Evolutionary conservation across 805 yeast species (phyloP).

Genomic region (Kurtzmaniella cleridarum): DNA sequence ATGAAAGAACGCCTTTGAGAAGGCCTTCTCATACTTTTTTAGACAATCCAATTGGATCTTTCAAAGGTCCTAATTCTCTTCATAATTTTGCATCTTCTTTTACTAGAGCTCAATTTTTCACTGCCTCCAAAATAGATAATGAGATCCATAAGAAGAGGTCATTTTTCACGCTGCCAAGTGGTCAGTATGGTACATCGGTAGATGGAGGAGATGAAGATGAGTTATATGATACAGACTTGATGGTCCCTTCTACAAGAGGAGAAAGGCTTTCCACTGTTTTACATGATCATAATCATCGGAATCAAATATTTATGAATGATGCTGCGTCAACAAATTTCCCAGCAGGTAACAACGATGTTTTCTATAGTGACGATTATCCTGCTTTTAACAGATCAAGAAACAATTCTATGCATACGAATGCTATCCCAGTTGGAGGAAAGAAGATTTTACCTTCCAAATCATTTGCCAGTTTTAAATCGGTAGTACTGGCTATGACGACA

Average conservation of each 20-base stretch:
- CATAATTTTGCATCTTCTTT: slow-evolving; percentile 76
- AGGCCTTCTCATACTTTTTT: slow-evolving; percentile 18
- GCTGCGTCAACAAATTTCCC: slow-evolving; percentile 5
- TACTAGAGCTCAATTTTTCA: slow-evolving; percentile 70
- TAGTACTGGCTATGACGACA: slow-evolving; percentile 29
- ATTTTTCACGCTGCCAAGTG: slow-evolving; percentile 35
- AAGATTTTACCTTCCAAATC: slow-evolving; percentile 34
- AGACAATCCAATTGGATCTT: slow-evolving; percentile 46
- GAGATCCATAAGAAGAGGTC: slow-evolving; percentile 58
- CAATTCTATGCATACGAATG: slow-evolving; percentile 15
- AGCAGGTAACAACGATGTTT: slow-evolving; percentile 24
- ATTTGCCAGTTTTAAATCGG: slow-evolving; percentile 38
- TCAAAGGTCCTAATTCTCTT: slow-evolving; percentile 61
- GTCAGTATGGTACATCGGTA: neutral
- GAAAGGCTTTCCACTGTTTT: slow-evolving; percentile 57
- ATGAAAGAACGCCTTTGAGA: slow-evolving; percentile 6
- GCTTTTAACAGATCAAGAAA: slow-evolving; percentile 26
- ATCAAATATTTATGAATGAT: slow-evolving; percentile 16
- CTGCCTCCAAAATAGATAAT: slow-evolving; percentile 43
- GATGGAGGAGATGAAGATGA: slow-evolving; percentile 47
- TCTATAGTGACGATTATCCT: slow-evolving; percentile 32
- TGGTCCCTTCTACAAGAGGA: slow-evolving; percentile 63
- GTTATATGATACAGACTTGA: slow-evolving; percentile 59
- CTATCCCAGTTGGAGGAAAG: slow-evolving; percentile 14
- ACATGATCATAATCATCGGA: slow-evolving; percentile 24